Base-by-base conservation (phyloP, 78 protist species). In the Bodo saltans region DNA sequence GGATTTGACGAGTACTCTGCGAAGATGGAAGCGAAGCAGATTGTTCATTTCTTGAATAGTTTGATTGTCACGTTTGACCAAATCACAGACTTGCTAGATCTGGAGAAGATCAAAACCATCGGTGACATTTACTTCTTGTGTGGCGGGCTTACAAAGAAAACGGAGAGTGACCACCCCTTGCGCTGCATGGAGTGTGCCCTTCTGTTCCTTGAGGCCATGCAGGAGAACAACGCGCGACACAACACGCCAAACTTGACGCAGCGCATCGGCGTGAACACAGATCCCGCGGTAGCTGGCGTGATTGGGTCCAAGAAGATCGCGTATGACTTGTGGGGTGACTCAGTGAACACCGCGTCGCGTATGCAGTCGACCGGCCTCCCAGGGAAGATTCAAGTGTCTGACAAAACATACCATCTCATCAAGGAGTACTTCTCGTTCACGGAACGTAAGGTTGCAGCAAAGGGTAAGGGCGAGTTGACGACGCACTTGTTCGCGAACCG, bases 281-380 rank as follows among this genome's bases (percentile, higher is more conserved):
- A 94, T 27, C 92, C 93, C 0, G 87, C 91, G 27, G 86, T 93
- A 33, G 89, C 91, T 0, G 95, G 95, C 39, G 90, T 89, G 0
- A 90, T 93, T 40, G 92, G 92, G 4, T 29, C 52, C n/a, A 30
- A 67, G 3, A 89, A 87, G 76, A 42, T 89, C 23, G 89, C 83
- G 23, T 93, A 85, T 69, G 95, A 93, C 73, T 71, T 90, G 3
- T 93, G 92, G 92, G 96, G 96, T 33, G 92, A 91, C 42, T 79
- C 93, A 0, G 92, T 91, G n/a, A 90, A 90, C 86, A 87, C 86
- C 0, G 93, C 92, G 12, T 72, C 87, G 0, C 78, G 93, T 11
- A 83, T 92, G 92, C 90, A 89, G 33, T 70, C 85, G 0, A 86
- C 85, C 25, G 90, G 94, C 30, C 53, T 83, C 0, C 75, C 90